phyloP scores from a whole-genome alignment of 306 rosid species.

The Carpinus fangiana region DNA sequence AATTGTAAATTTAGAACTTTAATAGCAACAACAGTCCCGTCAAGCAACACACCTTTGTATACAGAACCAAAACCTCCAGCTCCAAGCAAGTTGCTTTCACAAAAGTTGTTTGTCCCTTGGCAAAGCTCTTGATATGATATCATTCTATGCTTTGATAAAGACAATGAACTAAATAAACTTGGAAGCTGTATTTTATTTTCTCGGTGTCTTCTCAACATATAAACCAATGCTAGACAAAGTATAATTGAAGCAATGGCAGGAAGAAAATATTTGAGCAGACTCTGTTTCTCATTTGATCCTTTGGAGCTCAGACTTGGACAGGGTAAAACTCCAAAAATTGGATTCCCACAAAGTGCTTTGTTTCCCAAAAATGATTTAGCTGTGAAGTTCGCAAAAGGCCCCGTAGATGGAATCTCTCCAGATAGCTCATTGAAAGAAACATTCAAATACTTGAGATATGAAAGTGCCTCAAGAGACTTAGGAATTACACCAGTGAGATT shows the following conservation, averaged over 20 bases:
- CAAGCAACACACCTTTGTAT: neutral
- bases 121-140: neutral
- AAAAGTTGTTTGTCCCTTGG: neutral
- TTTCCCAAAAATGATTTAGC: neutral
- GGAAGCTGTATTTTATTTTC: neutral
- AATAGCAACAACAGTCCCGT: neutral
- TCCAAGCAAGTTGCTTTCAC: neutral
- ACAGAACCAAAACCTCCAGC: neutral
- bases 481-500: neutral
- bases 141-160: neutral
- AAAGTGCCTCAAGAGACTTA: conserved; percentile 5
- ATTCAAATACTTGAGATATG: neutral
- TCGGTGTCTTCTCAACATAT: neutral
- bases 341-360: neutral
- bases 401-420: neutral
- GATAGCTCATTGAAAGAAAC: neutral
- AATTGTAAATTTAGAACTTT: neutral
- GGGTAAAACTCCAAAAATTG: neutral
- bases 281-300: neutral
- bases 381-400: conserved; percentile 2
- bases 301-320: neutral
- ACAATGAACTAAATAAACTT: neutral
- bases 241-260: neutral
- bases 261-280: neutral
- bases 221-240: neutral